Evolutionary conservation across 257 asterid species (phyloP).

Genomic region (Solanum sejunctum): DNA sequence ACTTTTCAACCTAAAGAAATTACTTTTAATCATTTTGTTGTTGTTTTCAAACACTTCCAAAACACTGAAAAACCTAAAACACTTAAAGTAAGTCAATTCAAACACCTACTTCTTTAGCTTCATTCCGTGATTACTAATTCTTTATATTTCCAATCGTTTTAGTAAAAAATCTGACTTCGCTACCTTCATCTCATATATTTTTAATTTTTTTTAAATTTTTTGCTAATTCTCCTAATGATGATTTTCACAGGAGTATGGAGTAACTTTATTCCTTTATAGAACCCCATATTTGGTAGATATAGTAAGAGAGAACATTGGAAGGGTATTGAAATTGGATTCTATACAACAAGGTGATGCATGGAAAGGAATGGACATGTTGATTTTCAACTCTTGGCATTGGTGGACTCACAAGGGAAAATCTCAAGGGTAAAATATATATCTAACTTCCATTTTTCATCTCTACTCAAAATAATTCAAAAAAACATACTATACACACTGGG

Average conservation of each 20-base stretch:
- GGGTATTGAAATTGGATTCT: slow-evolving; percentile 37
- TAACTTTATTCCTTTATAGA: slow-evolving; percentile 10
- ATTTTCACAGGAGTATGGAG: slow-evolving; percentile 4
- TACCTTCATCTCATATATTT: not conserved
- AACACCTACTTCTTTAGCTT: not conserved
- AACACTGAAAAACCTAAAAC: too few relatives aligned
- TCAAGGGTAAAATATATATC: slow-evolving; percentile 13
- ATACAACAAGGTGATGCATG: slow-evolving; percentile 38
- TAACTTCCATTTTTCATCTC: not conserved
- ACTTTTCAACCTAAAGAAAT: too few relatives aligned
- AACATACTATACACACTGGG: not conserved
- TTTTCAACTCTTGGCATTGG: slow-evolving; percentile 71
- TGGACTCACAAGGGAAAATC: slow-evolving; percentile 37
- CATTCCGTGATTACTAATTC: not conserved
- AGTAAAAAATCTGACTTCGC: not conserved
- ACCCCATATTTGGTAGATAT: slow-evolving; percentile 34
- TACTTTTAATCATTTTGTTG: too few relatives aligned
- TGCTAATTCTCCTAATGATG: not conserved
- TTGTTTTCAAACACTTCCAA: too few relatives aligned
- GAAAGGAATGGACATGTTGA: slow-evolving; percentile 46
- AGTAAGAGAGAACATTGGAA: slow-evolving; percentile 19
- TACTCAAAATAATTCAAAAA: not conserved
- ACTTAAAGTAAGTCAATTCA: too few relatives aligned
- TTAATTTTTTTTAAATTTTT: not conserved
- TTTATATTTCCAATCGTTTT: not conserved